Evolutionary conservation across 2,329 filamentous ascomycete species (phyloP), one percentile per base, ranked within the genome.

Genomic region (Zalaria sp.): DNA sequence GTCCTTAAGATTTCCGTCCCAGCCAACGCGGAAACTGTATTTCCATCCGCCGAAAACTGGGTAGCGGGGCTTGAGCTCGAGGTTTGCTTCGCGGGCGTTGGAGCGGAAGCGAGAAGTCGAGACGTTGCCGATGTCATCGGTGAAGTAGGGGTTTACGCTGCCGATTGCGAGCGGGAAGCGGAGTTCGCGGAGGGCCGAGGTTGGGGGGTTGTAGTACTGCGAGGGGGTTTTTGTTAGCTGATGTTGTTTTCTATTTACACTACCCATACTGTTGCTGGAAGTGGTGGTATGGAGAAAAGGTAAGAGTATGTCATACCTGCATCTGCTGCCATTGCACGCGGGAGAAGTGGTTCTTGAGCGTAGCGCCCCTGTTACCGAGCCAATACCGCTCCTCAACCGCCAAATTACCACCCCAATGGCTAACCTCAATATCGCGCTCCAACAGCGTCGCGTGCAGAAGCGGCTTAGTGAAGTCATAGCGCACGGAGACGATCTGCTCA

Each of bases 1-100:
- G 43, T 75, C 76, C 54, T 77, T 77, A 27, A 93, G 71, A 50
- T 93, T 78, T 40, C 83, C 80, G 66, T 96, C 93, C 91, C 91
- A 98, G 51, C 91, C 91, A 43, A 96, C 79, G 45, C 83, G 85
- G 69, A 96, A 98, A 50, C 84, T 91, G 64, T 95, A 96, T 64
- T 93, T 94, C 91, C 91, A 98, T 46, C 85, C 87, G 46, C 91
- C 91, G 55, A 95, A 98, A 25, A 98, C 62, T n/a, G 91, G 91
- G 62, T 93, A 98, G 40, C 91, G 78, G 18, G 91, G 91, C 70
- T 88, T 91, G 48, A 95, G 72, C 62, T 95, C 88, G 27, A 98
- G 73, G 35, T 81, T 67, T n/a, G 84, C 81, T 37, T 62, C 59
- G 9, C 54, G 46, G 35, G 73, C 75, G 58, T 77, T 83, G 51